Evolutionary conservation across 2,329 filamentous ascomycete species (phyloP), one percentile per base, ranked within the genome.

Genomic region (Colletotrichum tabaci): DNA sequence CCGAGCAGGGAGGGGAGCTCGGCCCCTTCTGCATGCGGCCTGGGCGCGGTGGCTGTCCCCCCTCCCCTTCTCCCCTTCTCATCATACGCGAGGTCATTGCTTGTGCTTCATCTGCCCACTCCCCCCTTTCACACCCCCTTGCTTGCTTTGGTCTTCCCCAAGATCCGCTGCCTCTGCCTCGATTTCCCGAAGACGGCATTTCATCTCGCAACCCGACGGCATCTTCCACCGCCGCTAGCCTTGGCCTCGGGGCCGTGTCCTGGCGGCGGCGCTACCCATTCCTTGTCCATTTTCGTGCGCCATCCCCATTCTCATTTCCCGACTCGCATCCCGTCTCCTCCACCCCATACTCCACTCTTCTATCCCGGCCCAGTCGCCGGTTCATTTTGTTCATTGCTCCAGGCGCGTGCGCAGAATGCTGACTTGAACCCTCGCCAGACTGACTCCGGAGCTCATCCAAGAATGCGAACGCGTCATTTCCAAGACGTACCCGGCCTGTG

Each of bases 401-500:
- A 30, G 63, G 23, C 53, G 44, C 38, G 47, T 50, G 60, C 47
- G 49, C 47, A 52, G 21, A 44, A 61, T 49, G 61, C 66, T 71
- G 68, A 71, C 58, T 40, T 61, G 61, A 64, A 16, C 2, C 44
- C 58, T 44, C 60, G 53, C 66, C 75, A 85, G 83, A 75, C 79
- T 90, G 62, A 89, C 87, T 10, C 88, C 88, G 62, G 88, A 90
- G 77, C 82, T 90, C 73, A 82, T 89, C 73, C 81, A 84, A 74
- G 88, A 90, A 80, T 90, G 88, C 78, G 88, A 90, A 80, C 85
- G 88, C 69, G 87, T 90, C 77, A 87, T 90, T 76, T 86, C 85
- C 76, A 90, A 89, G 82, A 89, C 88, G 16, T 85, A 90, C 75
- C 88, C 88, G 49, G 87, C 88, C 73, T 90, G 88, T 77, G 87